A percentile compares a stretch with the other conserved stretches of the same genome.
Conservation (phyloP, 345 rosid genomes). For the Rhizophora mangle region DNA sequence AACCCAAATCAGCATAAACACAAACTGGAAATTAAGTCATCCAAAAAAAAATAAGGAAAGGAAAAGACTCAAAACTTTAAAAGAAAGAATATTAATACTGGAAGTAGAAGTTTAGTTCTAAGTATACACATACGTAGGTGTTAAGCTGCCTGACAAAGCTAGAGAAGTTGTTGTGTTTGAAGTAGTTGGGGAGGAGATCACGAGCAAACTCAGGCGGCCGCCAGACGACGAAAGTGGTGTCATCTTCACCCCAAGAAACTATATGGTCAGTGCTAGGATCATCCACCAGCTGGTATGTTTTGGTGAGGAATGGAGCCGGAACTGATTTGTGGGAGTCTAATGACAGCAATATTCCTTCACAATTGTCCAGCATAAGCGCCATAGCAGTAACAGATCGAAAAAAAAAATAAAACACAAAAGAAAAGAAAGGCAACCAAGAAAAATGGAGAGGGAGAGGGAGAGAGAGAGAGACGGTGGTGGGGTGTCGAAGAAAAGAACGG, state of each 20-base stretch:
- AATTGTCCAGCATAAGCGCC: slow-evolving; percentile 54
- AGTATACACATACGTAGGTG: slow-evolving; percentile 58
- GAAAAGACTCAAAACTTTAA: not conserved
- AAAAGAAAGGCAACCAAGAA: slow-evolving; percentile 2
- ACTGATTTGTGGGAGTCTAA: slow-evolving; percentile 83
- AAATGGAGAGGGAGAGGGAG: slow-evolving; percentile 11
- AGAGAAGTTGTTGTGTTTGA: slow-evolving; percentile 97
- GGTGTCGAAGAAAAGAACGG: not conserved
- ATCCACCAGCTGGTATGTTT: slow-evolving; percentile 92
- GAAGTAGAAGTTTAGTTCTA: not conserved
- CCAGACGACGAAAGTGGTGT: slow-evolving; percentile 87
- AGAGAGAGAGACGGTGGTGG: not conserved
- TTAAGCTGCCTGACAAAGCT: slow-evolving; percentile 97
- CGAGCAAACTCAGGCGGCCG: slow-evolving; percentile 92
- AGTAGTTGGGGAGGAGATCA: slow-evolving; percentile 92
- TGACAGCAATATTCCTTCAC: slow-evolving; percentile 74
- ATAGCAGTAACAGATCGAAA: slow-evolving; percentile 16
- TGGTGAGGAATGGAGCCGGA: slow-evolving; percentile 92
- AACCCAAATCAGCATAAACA: slow-evolving; percentile 9
- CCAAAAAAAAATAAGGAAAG: not conserved
- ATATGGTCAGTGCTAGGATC: slow-evolving; percentile 82
- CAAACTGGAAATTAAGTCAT: not conserved
- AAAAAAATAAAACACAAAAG: too few relatives aligned
- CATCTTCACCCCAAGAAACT: slow-evolving; percentile 95
- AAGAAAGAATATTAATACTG: not conserved